phyloP scores from a whole-genome alignment of 768 basidiomycete genomes.

The Tephrocybe sp. region DNA sequence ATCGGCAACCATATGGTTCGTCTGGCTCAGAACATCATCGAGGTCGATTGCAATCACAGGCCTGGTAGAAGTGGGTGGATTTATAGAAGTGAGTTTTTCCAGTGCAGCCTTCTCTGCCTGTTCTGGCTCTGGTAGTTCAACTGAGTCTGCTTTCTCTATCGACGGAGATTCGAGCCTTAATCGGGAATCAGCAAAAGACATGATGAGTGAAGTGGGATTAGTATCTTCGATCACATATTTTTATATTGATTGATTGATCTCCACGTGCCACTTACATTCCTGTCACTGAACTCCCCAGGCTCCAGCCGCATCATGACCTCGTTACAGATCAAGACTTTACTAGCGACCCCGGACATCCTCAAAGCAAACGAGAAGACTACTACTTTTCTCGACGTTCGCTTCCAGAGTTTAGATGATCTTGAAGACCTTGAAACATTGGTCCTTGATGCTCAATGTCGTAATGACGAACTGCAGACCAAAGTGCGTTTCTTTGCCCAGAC shows the following conservation, averaged over 20 bases:
- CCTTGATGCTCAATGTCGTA: conserved; percentile 35
- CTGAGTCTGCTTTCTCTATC: conserved; percentile 3
- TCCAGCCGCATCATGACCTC: conserved; percentile 15
- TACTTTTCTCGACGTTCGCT: conserved; percentile 42
- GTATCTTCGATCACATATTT: too few relatives aligned
- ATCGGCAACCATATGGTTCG: conserved; percentile 53
- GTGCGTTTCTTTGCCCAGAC: conserved; percentile 35
- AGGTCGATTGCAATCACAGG: conserved; percentile 61
- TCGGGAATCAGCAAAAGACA: conserved; percentile 29
- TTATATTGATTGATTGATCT: neutral
- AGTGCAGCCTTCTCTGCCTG: conserved; percentile 25
- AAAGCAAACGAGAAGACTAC: conserved; percentile 33
- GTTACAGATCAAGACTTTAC: conserved; percentile 42
- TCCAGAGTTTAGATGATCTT: conserved; percentile 49
- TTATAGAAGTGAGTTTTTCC: conserved; percentile 17
- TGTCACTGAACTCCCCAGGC: conserved; percentile 7
- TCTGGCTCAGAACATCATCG: conserved; percentile 65
- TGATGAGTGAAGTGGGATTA: conserved; percentile 6
- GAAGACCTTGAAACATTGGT: conserved; percentile 42
- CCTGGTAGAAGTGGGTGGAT: conserved; percentile 21
- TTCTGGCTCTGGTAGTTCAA: conserved; percentile 9
- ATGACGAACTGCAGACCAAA: conserved; percentile 38
- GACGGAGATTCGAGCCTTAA: conserved; percentile 16
- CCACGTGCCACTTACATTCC: neutral
- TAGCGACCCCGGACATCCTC: conserved; percentile 42